phyloP scores from a whole-genome alignment of 1,284 basidiomycete genomes.

The Cryptococcus sp. region DNA sequence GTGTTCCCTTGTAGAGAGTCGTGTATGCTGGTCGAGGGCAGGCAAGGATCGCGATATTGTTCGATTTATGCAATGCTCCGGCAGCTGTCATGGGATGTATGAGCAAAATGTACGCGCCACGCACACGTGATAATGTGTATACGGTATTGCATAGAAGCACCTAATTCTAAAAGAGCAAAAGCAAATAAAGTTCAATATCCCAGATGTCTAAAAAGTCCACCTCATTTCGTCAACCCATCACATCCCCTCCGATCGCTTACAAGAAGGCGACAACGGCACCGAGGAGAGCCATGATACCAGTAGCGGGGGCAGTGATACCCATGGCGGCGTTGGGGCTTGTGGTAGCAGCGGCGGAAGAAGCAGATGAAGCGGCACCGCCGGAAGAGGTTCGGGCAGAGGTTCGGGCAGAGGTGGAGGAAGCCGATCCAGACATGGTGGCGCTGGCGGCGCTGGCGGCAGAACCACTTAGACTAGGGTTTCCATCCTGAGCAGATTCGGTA shows the following conservation, averaged over 20 bases:
- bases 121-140: no score
- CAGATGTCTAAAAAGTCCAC: no score
- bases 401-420: constrained; percentile 3
- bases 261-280: constrained; percentile 35
- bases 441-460: constrained; percentile 3
- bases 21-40: no score
- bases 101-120: no score
- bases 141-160: no score
- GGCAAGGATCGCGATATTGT: no score
- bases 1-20: no score
- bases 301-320: constrained; percentile 10
- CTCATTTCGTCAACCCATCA: no score
- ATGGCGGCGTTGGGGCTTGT: constrained; percentile 6
- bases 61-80: no score
- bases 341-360: constrained; percentile 6
- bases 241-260: constrained; percentile 24
- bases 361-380: constrained; percentile 7
- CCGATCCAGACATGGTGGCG: constrained; percentile 7
- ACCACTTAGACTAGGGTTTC: constrained; percentile 7
- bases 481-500: constrained; percentile 9
- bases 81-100: no score
- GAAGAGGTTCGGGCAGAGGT: constrained; percentile 8
- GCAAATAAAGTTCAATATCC: no score
- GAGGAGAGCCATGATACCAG: constrained; percentile 26
- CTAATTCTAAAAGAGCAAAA: no score